Evolutionary conservation across 140 eudicot genomes (phyloP), one percentile per base, ranked within the genome.

Genomic region (Oenanthe javanica): DNA sequence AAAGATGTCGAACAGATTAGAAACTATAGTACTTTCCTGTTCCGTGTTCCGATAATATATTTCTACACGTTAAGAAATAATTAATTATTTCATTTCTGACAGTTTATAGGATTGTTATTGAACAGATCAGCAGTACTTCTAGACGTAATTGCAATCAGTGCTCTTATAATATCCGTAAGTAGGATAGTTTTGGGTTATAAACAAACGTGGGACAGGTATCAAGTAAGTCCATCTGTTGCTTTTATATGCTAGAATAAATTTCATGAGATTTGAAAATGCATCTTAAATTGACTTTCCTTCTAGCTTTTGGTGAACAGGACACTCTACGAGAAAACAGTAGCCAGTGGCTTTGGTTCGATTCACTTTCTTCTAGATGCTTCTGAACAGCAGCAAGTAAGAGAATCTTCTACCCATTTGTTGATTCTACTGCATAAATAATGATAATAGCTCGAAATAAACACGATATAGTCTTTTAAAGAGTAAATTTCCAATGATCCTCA

Each of bases 321-420:
- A 6, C 97, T 95, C 31, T 92, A 91, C 72, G 97, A 90, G 86
- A 95, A 93, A 90, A 95, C 99, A 43, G 85, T 95, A 82, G 98
- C 99, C 14, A 95, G 98, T 85, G 99, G 99, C 85, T 95, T 95
- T 88, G 99, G 99, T 75, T 87, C 99, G 40, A 89, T 95, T 79
- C 89, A 95, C 89, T 92, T 95, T 88, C 99, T 95, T 72, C 82
- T 95, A 77, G 98, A 95, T 87, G 99, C 99, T 88, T 95, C 99
- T 81, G 97, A 88, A 79, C 99, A 95, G 77, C 99, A 95, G 87
- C 98, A 88, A 80, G 98, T 95, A 80, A 84, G 96, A 72, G 78
- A 78, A 77, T 77, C 77, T 67, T 52, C 21, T 64, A 54, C 11
- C 31, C 31, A 52, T 36, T 21, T 14, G 7, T 75, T 59, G 10